These are phyloP conservation scores for Pseudogymnoascus sp. DNA, from an alignment of 2,329 filamentous ascomycete species.

Conservation along the genomic window DNA sequence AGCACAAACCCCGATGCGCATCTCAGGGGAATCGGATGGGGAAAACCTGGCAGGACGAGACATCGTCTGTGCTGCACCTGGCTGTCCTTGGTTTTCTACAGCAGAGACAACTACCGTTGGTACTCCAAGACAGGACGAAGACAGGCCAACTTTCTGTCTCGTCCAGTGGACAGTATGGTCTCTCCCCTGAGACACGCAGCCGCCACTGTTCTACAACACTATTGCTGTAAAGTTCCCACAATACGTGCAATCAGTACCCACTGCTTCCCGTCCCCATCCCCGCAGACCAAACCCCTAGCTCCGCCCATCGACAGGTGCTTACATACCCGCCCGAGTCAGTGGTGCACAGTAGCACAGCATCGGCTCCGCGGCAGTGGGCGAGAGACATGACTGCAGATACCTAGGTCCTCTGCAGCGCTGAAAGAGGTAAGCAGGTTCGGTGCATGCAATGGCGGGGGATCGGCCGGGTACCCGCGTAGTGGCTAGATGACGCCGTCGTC, in stretches of 20 bases:
- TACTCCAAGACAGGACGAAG: not conserved
- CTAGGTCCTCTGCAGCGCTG: not conserved
- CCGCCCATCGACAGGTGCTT: not conserved
- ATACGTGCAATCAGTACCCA: not conserved
- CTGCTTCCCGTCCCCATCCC: not conserved
- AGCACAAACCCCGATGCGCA: not conserved
- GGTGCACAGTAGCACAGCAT: not conserved
- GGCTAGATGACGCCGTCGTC: not conserved
- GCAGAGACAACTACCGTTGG: not conserved
- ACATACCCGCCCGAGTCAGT: constrained; percentile 1
- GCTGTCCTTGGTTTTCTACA: not conserved
- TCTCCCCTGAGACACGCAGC: not conserved
- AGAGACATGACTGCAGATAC: not conserved
- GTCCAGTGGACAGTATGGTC: not conserved
- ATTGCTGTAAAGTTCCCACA: not conserved
- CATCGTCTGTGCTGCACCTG: not conserved
- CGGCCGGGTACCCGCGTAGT: not conserved
- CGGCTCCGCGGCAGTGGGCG: not conserved
- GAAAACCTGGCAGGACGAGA: constrained; percentile 3
- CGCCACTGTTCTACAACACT: not conserved
- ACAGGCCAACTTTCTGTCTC: not conserved
- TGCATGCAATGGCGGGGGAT: not conserved
- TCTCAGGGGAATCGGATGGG: not conserved
- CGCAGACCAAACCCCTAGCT: not conserved
- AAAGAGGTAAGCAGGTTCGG: not conserved